These are phyloP conservation scores for Xylaria sp. DNA, from an alignment of 2,329 filamentous ascomycete species.

Conservation along the genomic window DNA sequence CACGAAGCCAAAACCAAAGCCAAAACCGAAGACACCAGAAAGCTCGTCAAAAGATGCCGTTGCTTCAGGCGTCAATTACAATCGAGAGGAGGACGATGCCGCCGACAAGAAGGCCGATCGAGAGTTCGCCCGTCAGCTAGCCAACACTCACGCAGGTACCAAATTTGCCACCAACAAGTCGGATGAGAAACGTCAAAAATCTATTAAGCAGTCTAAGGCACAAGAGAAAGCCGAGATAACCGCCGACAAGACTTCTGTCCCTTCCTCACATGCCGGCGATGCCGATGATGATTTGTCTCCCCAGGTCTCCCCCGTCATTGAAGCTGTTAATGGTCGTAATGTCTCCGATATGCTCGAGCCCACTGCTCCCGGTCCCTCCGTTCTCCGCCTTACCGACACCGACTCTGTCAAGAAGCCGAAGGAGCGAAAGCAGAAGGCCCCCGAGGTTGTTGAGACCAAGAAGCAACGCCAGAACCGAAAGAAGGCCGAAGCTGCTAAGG, in stretches of 20 bases:
- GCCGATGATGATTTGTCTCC: slow-evolving; percentile 81
- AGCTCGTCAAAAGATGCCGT: slow-evolving; percentile 34
- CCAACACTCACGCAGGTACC: slow-evolving; percentile 70
- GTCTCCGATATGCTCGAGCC: slow-evolving; percentile 93
- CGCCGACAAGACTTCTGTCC: slow-evolving; percentile 56
- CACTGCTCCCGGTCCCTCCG: slow-evolving; percentile 65
- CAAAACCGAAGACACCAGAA: slow-evolving; percentile 41
- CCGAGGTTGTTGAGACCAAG: slow-evolving; percentile 79
- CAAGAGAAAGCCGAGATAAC: slow-evolving; percentile 51
- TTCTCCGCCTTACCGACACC: slow-evolving; percentile 76
- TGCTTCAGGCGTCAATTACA: slow-evolving; percentile 44
- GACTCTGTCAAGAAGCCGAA: slow-evolving; percentile 66
- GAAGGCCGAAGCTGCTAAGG: slow-evolving; percentile 82
- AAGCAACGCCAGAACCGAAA: slow-evolving; percentile 92
- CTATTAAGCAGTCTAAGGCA: slow-evolving; percentile 69
- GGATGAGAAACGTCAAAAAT: slow-evolving; percentile 67
- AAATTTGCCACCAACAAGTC: slow-evolving; percentile 57
- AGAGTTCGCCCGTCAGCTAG: slow-evolving; percentile 76
- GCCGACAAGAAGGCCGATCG: slow-evolving; percentile 60
- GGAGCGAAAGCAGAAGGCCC: slow-evolving; percentile 62
- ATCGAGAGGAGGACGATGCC: slow-evolving; percentile 54
- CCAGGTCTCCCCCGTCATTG: slow-evolving; percentile 64
- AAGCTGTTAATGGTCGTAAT: slow-evolving; percentile 63
- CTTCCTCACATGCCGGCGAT: slow-evolving; percentile 74
- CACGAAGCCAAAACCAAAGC: slow-evolving; percentile 41